Percentiles rank a stretch among this genome's conserved stretches.
phyloP scores from a whole-genome alignment of 164 flowering plant species.

The Liquidambar formosana region DNA sequence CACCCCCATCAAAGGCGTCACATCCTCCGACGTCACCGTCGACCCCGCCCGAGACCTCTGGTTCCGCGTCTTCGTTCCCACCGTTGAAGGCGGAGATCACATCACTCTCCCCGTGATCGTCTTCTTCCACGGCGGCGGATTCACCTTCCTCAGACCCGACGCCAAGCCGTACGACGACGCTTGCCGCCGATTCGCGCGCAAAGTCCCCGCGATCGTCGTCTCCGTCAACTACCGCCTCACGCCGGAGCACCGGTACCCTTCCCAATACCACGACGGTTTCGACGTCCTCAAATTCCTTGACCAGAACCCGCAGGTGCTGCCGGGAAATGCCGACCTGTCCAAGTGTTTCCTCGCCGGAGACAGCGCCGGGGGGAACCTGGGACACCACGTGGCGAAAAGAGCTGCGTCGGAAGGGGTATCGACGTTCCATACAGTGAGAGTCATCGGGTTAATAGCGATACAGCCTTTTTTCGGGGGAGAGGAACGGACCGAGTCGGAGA shows the following conservation, averaged over 20 bases:
- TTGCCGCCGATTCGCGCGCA: neutral
- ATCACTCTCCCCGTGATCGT: neutral
- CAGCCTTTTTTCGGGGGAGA: constrained; percentile 39
- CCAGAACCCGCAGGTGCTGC: neutral
- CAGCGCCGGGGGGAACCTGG: constrained; percentile 33
- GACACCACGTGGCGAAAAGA: constrained; percentile 22
- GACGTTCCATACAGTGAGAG: constrained; percentile 9
- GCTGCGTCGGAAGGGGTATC: neutral
- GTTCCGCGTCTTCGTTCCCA: constrained; percentile 13
- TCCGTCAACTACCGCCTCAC: constrained; percentile 45
- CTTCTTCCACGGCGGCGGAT: neutral
- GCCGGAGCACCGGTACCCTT: constrained; percentile 36
- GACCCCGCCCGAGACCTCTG: constrained; percentile 12
- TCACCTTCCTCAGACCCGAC: neutral
- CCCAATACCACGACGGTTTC: constrained; percentile 37
- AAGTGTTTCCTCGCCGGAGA: constrained; percentile 29
- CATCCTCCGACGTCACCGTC: constrained; percentile 11
- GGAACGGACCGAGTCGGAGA: constrained; percentile 39
- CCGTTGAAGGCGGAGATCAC: too few species aligned
- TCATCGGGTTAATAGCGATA: constrained; percentile 13
- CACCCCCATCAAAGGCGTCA: constrained; percentile 1
- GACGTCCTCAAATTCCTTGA: constrained; percentile 25
- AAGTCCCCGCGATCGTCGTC: constrained; percentile 21
- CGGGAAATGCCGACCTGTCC: constrained; percentile 1
- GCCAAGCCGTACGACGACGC: neutral